These are phyloP conservation scores for Rhodomyrtus psidioides DNA, from an alignment of 441 rosid species.

Conservation along the genomic window DNA sequence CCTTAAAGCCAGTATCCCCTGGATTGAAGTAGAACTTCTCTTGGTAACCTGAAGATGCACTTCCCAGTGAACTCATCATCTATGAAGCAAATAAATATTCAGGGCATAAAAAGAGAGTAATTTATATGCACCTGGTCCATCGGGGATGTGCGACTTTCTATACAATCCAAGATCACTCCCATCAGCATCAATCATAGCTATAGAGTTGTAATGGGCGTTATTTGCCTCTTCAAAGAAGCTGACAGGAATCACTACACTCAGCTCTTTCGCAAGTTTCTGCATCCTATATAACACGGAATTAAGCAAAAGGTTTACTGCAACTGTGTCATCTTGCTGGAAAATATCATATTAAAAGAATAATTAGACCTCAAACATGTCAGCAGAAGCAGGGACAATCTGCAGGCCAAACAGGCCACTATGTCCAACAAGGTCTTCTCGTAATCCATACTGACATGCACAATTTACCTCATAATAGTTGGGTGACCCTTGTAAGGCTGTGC, in stretches of 20 bases:
- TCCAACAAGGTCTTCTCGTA: not conserved
- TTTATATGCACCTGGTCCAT: slow-evolving; percentile 70
- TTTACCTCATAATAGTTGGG: slow-evolving; percentile 72
- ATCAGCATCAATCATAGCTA: slow-evolving; percentile 86
- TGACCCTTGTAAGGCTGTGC: slow-evolving; percentile 77
- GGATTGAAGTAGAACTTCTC: slow-evolving; percentile 97
- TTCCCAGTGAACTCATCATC: not conserved
- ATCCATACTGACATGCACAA: not conserved
- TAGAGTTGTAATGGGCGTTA: slow-evolving; percentile 83
- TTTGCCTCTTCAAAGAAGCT: slow-evolving; percentile 98
- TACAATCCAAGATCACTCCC: slow-evolving; percentile 89
- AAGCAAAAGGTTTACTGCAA: not conserved
- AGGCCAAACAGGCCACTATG: not conserved
- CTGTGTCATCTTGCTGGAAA: not conserved
- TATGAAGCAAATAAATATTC: slow-evolving; percentile 3
- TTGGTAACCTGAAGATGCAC: slow-evolving; percentile 50
- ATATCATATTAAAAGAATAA: not conserved
- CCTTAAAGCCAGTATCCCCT: slow-evolving; percentile 94
- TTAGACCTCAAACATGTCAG: not conserved
- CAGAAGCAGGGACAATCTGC: not conserved
- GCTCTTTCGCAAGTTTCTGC: slow-evolving; percentile 81
- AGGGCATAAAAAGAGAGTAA: slow-evolving; percentile 3
- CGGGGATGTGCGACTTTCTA: slow-evolving; percentile 95
- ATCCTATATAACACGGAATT: slow-evolving; percentile 33
- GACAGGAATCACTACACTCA: slow-evolving; percentile 80